Conservation (phyloP, 805 yeast genomes). For the Blastobotrys americana region DNA sequence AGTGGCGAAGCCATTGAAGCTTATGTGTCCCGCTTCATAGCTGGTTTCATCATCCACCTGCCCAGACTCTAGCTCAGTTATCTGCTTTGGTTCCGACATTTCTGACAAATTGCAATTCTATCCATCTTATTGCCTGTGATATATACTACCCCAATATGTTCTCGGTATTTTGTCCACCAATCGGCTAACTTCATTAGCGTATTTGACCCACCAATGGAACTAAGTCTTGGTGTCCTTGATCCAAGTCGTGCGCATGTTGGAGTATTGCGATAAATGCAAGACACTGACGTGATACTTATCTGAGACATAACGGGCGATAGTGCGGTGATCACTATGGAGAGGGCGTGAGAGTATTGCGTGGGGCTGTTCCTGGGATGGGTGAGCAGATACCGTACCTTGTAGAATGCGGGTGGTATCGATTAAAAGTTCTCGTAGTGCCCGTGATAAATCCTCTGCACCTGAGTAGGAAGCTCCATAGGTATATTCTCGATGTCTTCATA, state of each 20-base stretch:
- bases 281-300: background rate
- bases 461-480: slow-evolving; percentile 34
- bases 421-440: slow-evolving; percentile 23
- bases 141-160: background rate
- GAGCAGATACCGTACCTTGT: background rate
- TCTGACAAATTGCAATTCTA: background rate
- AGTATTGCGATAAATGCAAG: background rate
- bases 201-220: background rate
- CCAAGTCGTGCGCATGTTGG: background rate
- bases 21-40: background rate
- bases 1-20: background rate
- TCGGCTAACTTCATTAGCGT: background rate
- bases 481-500: slow-evolving; percentile 34
- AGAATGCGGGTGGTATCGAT: no score
- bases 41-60: background rate
- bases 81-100: background rate
- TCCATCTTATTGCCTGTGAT: background rate
- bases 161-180: background rate
- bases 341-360: background rate
- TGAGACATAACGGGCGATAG: background rate
- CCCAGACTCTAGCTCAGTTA: no score
- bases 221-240: background rate
- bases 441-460: slow-evolving; percentile 36
- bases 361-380: background rate
- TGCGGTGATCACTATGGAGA: no score